Evolutionary conservation across 2,329 filamentous ascomycete genomes (phyloP).

Genomic region (Neopestalotiopsis sp.): DNA sequence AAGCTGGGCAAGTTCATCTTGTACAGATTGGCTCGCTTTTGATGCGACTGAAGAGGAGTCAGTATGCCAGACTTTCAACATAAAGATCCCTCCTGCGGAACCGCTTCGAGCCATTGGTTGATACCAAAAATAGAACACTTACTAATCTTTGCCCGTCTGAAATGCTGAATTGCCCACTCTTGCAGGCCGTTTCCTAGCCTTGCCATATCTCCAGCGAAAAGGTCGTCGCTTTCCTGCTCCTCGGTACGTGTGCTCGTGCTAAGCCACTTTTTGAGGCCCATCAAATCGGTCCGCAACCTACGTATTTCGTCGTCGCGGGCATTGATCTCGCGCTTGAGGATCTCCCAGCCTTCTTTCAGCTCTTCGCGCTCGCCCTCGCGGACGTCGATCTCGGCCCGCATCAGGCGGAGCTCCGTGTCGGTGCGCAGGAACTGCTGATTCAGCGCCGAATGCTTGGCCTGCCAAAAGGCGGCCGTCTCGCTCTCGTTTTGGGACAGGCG

Average conservation of each 20-base stretch:
- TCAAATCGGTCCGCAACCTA: conserved; percentile 62
- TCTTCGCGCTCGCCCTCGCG: conserved; percentile 54
- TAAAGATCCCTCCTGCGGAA: neutral
- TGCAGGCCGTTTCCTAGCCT: conserved; percentile 71
- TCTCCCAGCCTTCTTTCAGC: conserved; percentile 55
- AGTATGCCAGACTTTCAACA: neutral
- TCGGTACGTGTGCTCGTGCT: conserved; percentile 69
- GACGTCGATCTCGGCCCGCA: conserved; percentile 55
- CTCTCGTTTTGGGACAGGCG: conserved; percentile 58
- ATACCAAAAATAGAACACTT: conserved; percentile 30
- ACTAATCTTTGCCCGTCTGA: conserved; percentile 66
- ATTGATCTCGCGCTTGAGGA: conserved; percentile 50
- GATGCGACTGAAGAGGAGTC: conserved; percentile 1
- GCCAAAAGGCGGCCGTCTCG: conserved; percentile 63
- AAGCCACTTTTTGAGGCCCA: conserved; percentile 74
- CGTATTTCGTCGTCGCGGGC: conserved; percentile 62
- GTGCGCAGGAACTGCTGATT: conserved; percentile 58
- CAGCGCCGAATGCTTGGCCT: conserved; percentile 58
- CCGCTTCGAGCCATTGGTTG: neutral
- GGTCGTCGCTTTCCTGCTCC: conserved; percentile 69
- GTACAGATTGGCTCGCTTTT: conserved; percentile 43
- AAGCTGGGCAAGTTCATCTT: conserved; percentile 43
- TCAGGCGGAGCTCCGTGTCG: conserved; percentile 58
- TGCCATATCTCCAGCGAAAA: conserved; percentile 66
- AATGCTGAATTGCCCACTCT: conserved; percentile 77